Percentiles rank a stretch among this genome's conserved stretches.
Conservation (phyloP, 768 basidiomycete genomes). For the Harrya chromipes region DNA sequence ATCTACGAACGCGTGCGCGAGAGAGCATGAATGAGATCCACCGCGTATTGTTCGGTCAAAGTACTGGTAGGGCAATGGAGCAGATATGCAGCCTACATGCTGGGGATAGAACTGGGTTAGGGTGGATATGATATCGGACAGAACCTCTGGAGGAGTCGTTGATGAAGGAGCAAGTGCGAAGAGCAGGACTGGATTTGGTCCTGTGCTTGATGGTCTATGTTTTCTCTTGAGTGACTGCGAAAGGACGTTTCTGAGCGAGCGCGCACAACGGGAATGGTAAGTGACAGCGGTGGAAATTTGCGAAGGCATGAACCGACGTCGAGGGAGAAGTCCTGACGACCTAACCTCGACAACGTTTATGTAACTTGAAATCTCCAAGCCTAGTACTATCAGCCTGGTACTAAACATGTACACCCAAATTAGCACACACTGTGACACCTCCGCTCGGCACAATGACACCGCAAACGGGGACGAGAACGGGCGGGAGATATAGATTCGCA, state of each 20-base stretch:
- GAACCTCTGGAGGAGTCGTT: constrained; percentile 16
- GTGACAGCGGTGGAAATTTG: constrained; percentile 17
- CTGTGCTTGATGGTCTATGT: neutral
- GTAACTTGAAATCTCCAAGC: too few relatives aligned
- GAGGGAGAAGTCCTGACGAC: too few relatives aligned
- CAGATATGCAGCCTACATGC: constrained; percentile 63
- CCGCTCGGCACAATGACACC: too few relatives aligned
- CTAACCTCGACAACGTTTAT: too few relatives aligned
- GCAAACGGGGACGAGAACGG: too few relatives aligned
- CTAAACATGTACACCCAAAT: too few relatives aligned
- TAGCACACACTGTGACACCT: too few relatives aligned
- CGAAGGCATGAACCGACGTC: constrained; percentile 2
- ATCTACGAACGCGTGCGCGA: constrained; percentile 48
- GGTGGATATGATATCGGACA: constrained; percentile 39
- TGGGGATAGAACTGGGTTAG: constrained; percentile 40
- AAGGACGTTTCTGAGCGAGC: constrained; percentile 12
- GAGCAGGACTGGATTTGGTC: constrained; percentile 11
- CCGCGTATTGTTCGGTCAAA: constrained; percentile 3
- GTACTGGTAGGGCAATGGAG: constrained; percentile 37
- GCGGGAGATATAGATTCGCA: too few relatives aligned
- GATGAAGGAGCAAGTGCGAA: constrained; percentile 28
- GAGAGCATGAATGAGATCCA: constrained; percentile 47
- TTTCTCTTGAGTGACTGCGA: constrained; percentile 3
- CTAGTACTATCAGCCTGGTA: too few relatives aligned
- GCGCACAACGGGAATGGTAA: constrained; percentile 16